Evolutionary conservation across 345 rosid genomes (phyloP).

Genomic region (Hevea brasiliensis): DNA sequence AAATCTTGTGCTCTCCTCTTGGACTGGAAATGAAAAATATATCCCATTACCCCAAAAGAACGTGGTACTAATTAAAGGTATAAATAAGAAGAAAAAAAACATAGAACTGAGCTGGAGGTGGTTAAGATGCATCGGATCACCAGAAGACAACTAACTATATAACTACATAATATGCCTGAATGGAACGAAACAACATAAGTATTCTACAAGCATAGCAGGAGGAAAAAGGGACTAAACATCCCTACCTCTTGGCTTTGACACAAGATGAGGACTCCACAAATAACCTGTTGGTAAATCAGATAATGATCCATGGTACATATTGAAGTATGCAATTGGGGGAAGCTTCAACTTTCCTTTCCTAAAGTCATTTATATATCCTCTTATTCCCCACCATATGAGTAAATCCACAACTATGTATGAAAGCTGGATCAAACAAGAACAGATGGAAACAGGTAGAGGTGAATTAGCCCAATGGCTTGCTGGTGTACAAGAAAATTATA

Average conservation of each 20-base stretch:
- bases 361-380: slow-evolving; percentile 89
- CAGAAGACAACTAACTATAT: not conserved
- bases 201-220: not conserved
- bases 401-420: slow-evolving; percentile 93
- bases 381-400: slow-evolving; percentile 96
- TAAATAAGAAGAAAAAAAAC: not conserved
- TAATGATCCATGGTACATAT: slow-evolving; percentile 90
- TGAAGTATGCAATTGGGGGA: slow-evolving; percentile 89
- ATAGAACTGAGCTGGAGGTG: not conserved
- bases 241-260: slow-evolving; percentile 94
- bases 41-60: not conserved
- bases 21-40: no score
- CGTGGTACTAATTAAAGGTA: not conserved
- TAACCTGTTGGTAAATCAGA: slow-evolving; percentile 96
- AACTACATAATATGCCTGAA: not conserved
- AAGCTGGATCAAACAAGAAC: slow-evolving; percentile 50
- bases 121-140: not conserved
- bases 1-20: no score
- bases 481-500: slow-evolving; percentile 1
- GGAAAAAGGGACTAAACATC: slow-evolving; percentile 2
- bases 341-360: slow-evolving; percentile 83
- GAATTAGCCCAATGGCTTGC: not conserved
- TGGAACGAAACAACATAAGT: not conserved
- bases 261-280: slow-evolving; percentile 97
- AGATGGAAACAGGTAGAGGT: slow-evolving; percentile 12